Percentiles rank a stretch among this genome's conserved stretches.
Evolutionary conservation across 441 rosid genomes (phyloP).

Genomic region (Arabidopsis lyrata): DNA sequence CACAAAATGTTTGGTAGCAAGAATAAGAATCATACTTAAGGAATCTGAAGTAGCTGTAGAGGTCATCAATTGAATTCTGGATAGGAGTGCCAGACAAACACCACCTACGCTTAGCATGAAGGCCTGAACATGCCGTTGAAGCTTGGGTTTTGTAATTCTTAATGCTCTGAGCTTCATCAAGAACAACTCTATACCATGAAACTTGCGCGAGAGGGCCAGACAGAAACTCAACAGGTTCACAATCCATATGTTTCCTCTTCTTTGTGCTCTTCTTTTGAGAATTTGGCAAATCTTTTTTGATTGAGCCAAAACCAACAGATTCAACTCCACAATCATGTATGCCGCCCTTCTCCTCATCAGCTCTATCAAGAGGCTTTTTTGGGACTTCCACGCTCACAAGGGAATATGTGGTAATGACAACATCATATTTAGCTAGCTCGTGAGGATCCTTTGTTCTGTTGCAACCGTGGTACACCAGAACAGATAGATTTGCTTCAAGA

Average conservation of each 20-base stretch:
- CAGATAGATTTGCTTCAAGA: constrained; percentile 63
- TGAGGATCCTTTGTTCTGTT: constrained; percentile 78
- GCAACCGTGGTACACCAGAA: constrained; percentile 82
- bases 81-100: constrained; percentile 96
- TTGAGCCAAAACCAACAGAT: constrained; percentile 45
- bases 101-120: constrained; percentile 92
- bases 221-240: constrained; percentile 51
- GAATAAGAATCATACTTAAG: constrained; percentile 81
- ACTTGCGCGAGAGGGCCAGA: constrained; percentile 84
- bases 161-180: constrained; percentile 94
- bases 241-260: constrained; percentile 57
- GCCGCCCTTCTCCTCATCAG: constrained; percentile 54
- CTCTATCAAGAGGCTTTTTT: constrained; percentile 67
- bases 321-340: constrained; percentile 51
- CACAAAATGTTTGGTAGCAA: constrained; percentile 61
- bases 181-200: constrained; percentile 84
- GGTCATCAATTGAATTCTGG: constrained; percentile 93
- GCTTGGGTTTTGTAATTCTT: constrained; percentile 88
- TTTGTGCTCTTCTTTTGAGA: constrained; percentile 53
- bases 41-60: constrained; percentile 91
- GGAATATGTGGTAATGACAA: constrained; percentile 86
- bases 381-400: constrained; percentile 95
- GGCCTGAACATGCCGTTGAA: constrained; percentile 89
- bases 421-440: constrained; percentile 80
- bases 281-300: constrained; percentile 55